phyloP scores from a whole-genome alignment of 306 rosid species.

The Heteromeles arbutifolia region DNA sequence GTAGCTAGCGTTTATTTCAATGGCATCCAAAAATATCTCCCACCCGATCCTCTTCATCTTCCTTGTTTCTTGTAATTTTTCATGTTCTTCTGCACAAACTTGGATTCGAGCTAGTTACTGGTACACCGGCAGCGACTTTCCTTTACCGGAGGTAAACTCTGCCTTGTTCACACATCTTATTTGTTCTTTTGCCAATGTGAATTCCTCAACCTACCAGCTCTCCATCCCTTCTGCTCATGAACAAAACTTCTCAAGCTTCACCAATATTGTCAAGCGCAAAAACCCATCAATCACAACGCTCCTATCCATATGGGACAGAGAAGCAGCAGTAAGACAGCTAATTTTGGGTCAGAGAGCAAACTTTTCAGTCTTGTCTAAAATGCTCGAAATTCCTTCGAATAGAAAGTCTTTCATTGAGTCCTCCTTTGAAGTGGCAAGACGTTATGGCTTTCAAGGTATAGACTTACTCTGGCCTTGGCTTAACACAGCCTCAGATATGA shows the following conservation, averaged over 20 bases:
- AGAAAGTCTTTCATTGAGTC: no score
- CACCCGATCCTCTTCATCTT: background rate
- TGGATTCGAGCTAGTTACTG: conserved; percentile 44
- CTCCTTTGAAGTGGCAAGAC: no score
- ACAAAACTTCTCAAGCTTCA: conserved; percentile 29
- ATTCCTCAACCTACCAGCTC: conserved; percentile 13
- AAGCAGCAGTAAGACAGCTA: background rate
- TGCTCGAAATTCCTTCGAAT: no score
- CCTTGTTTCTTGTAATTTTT: background rate
- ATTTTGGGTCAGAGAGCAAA: conserved; percentile 9
- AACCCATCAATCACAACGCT: conserved; percentile 36
- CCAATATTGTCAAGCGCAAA: conserved; percentile 18
- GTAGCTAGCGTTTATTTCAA: background rate
- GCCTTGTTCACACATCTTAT: conserved; percentile 36
- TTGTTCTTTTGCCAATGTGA: conserved; percentile 33
- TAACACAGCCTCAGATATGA: no score
- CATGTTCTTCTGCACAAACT: conserved; percentile 9
- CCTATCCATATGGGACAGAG: conserved; percentile 33
- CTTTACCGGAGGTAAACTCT: conserved; percentile 27
- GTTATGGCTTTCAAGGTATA: no score
- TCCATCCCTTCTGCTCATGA: conserved; percentile 22
- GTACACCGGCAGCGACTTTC: conserved; percentile 21
- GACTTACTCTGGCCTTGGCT: no score
- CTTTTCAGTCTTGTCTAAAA: no score
- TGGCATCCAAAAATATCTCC: conserved; percentile 2